phyloP scores from a whole-genome alignment of 768 basidiomycete species.

The Macrocybe gigantea region DNA sequence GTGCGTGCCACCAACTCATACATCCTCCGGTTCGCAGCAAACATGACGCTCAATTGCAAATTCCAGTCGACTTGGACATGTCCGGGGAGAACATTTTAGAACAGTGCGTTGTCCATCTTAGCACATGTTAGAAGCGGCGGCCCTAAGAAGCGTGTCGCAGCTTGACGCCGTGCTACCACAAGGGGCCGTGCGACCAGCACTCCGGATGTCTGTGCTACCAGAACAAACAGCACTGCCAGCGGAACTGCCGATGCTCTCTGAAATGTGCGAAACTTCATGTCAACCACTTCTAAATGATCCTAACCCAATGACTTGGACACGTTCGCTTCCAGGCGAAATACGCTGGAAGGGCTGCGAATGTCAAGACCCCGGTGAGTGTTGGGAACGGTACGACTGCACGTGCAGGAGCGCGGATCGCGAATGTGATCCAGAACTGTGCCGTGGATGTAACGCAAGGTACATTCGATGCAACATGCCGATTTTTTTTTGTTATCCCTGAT shows the following conservation, averaged over 20 bases:
- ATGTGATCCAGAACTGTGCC: conserved; percentile 50
- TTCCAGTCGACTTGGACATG: background rate
- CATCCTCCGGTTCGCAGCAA: background rate
- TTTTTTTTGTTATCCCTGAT: background rate
- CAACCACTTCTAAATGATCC: background rate
- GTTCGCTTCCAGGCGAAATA: conserved; percentile 25
- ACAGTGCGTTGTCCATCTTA: background rate
- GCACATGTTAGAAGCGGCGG: background rate
- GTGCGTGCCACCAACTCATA: background rate
- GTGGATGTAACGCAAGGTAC: conserved; percentile 36
- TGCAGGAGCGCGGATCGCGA: conserved; percentile 33
- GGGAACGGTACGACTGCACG: conserved; percentile 21
- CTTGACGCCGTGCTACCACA: conserved; percentile 36
- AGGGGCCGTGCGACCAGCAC: conserved; percentile 36
- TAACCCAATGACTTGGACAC: too few relatives aligned
- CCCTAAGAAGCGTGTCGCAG: conserved; percentile 11
- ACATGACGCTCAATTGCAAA: background rate
- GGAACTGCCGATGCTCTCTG: conserved; percentile 40
- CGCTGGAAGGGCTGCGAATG: conserved; percentile 39
- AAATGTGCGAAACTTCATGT: conserved; percentile 25
- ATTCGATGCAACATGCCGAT: background rate
- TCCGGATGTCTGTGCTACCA: conserved; percentile 34
- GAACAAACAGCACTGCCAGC: conserved; percentile 34
- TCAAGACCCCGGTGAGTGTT: conserved; percentile 9
- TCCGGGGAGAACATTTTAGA: background rate